phyloP scores from a whole-genome alignment of 2,329 filamentous ascomycete genomes.

The Lecanosticta acicola region DNA sequence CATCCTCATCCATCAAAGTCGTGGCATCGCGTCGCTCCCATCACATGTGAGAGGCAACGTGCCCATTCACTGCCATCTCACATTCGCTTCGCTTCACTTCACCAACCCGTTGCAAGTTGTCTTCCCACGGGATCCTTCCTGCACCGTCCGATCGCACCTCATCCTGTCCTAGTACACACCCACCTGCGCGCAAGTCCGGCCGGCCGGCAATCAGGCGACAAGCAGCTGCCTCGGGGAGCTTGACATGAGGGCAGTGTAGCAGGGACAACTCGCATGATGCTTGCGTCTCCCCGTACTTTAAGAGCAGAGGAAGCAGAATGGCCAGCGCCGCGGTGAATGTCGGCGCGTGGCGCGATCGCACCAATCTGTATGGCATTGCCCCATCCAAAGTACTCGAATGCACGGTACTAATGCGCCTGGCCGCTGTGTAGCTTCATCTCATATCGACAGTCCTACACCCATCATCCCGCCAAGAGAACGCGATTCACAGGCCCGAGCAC shows the following conservation, averaged over 20 bases:
- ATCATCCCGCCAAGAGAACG: constrained; percentile 78
- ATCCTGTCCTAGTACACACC: too few species aligned
- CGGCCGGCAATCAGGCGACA: not conserved
- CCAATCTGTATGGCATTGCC: constrained; percentile 70
- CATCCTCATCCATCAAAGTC: too few species aligned
- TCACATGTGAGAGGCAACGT: not conserved
- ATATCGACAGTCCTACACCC: constrained; percentile 96
- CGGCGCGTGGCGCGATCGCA: constrained; percentile 85
- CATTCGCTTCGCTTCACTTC: not conserved
- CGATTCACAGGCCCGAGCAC: constrained; percentile 49
- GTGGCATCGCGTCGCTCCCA: not conserved
- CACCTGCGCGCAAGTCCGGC: not conserved
- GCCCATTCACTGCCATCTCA: not conserved
- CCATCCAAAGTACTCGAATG: not conserved
- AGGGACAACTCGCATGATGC: constrained; percentile 6
- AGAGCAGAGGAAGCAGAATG: constrained; percentile 10
- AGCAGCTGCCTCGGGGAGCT: not conserved
- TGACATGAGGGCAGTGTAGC: not conserved
- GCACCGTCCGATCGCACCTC: too few species aligned
- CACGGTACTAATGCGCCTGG: constrained; percentile 5
- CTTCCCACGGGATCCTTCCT: too few species aligned
- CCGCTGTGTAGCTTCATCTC: constrained; percentile 72
- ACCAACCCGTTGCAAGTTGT: too few species aligned
- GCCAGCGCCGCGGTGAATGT: constrained; percentile 12
- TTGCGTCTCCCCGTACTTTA: constrained; percentile 4